These are phyloP conservation scores for Gaertneriomyces sp. DNA, from an alignment of 192 early-diverging fungal genomes.

Conservation along the genomic window DNA sequence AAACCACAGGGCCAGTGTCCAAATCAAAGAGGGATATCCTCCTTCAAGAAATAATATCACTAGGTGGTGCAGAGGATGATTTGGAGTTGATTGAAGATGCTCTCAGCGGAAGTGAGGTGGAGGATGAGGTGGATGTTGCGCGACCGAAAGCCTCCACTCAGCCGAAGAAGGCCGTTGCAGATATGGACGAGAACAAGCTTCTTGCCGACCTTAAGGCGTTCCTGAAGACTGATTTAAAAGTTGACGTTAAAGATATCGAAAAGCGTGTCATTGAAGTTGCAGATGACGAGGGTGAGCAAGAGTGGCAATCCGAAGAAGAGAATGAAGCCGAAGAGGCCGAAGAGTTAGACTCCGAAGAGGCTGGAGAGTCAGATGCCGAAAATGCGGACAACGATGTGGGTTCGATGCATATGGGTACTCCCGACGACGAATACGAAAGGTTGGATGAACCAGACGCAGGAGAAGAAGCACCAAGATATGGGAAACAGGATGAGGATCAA, in stretches of 20 bases:
- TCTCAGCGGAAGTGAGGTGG: constrained; percentile 44
- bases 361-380: constrained; percentile 23
- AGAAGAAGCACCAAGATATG: constrained; percentile 16
- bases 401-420: too few relatives aligned
- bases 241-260: constrained; percentile 25
- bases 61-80: constrained; percentile 61
- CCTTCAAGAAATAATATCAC: constrained; percentile 59
- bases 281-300: constrained; percentile 36
- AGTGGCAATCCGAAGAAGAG: constrained; percentile 16
- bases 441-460: constrained; percentile 31
- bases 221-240: constrained; percentile 32
- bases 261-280: constrained; percentile 29
- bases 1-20: too few relatives aligned
- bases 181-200: constrained; percentile 27
- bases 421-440: constrained; percentile 21
- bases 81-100: constrained; percentile 56
- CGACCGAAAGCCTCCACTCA: constrained; percentile 24
- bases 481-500: constrained; percentile 26
- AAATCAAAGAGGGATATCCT: constrained; percentile 30
- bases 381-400: constrained; percentile 20
- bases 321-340: constrained; percentile 15
- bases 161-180: constrained; percentile 14
- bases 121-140: constrained; percentile 7
- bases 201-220: constrained; percentile 38
- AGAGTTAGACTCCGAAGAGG: constrained; percentile 14